Evolutionary conservation across 768 basidiomycete species (phyloP), one percentile per base, ranked within the genome.

Genomic region (Leccinum subtestaceum): DNA sequence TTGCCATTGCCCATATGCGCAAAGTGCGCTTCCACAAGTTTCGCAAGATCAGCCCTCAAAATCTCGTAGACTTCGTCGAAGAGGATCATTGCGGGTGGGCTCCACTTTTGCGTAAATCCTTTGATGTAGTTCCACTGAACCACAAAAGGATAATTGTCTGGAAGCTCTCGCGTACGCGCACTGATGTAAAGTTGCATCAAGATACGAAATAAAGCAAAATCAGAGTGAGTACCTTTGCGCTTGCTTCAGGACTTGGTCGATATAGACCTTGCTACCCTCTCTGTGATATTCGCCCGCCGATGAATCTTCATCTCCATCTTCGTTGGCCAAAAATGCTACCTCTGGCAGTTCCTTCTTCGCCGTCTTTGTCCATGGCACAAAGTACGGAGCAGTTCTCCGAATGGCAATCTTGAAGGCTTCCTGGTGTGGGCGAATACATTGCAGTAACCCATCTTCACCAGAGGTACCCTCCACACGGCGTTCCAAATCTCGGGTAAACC

Each of bases 101-200:
- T 51, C 89, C 88, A 89, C 51, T 80, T 64, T 15, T 63, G 40
- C 4, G 81, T 76, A 36, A 84, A 67, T 1, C 70, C 57, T 2
- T 65, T 56, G 53, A 91, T 86, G 58, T 81, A 86, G 0, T 69
- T 65, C 10, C 76, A 70, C 52, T 84, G 81, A 0, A 90, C 84
- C 0, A 84, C 74, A 59, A 85, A 89, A 0, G 88, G 88, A 59
- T 84, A 87, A 60, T 81, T 79, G 13, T 82, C 85, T 0, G 88
- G 88, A 0, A 91, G 78, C 63, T 91, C 88, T 2, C 90, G 82
- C 1, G 88, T 86, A 4, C 85, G 79, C 1, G 89, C 82, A 23
- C 90, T 91, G 57, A 5, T 34, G 13, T 53, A 45, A 15, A 25
- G 53, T 36, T 11, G 54, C 7, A 19, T 59, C n/a, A 38, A 29